A percentile compares a stretch with the other conserved stretches of the same genome.
phyloP scores from a whole-genome alignment of 2,329 filamentous ascomycete species.

The Fusarium anthophilum region DNA sequence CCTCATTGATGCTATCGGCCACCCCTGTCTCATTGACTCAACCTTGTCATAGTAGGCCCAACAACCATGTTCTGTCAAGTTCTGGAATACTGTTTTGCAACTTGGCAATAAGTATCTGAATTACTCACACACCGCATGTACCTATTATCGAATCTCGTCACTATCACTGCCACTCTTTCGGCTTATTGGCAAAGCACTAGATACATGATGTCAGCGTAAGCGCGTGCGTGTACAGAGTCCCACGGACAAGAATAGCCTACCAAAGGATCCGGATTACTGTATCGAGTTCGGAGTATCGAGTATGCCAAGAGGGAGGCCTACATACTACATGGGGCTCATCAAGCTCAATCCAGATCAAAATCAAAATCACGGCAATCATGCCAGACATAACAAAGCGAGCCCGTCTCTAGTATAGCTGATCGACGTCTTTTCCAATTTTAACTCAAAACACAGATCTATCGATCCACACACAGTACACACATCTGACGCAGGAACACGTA shows the following conservation, averaged over 20 bases:
- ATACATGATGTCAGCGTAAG: neutral
- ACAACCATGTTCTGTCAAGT: slow-evolving; percentile 9
- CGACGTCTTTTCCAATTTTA: slow-evolving; percentile 15
- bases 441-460: slow-evolving; percentile 16
- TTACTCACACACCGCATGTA: neutral
- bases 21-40: neutral
- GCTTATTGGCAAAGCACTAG: slow-evolving; percentile 1
- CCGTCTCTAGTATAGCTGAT: slow-evolving; percentile 16
- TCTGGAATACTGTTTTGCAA: slow-evolving; percentile 1
- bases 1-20: slow-evolving; percentile 5
- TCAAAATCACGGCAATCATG: neutral
- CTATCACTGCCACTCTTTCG: neutral
- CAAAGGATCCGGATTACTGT: neutral
- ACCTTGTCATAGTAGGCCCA: neutral
- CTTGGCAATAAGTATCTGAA: slow-evolving; percentile 8
- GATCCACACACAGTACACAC: slow-evolving; percentile 11
- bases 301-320: neutral
- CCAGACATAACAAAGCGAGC: slow-evolving; percentile 10
- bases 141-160: neutral
- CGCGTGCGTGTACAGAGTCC: neutral
- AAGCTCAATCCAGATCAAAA: slow-evolving; percentile 3
- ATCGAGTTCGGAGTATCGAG: neutral
- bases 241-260: neutral
- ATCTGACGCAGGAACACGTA: slow-evolving; percentile 26
- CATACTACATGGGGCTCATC: neutral